phyloP scores from a whole-genome alignment of 176 grass and related monocot species.

The Oryza officinalis region DNA sequence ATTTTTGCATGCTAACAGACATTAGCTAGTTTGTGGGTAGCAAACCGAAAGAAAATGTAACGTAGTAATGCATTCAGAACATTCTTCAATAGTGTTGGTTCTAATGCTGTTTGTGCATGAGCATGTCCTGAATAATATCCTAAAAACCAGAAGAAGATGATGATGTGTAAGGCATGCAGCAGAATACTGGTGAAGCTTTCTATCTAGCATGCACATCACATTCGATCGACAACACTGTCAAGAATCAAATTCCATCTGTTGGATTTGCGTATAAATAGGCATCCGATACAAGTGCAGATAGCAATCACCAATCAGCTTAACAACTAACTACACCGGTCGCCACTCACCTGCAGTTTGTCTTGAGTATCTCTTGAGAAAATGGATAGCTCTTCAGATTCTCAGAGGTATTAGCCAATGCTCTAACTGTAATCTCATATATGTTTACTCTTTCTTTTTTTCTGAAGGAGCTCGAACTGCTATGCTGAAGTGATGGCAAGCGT shows the following conservation, averaged over 20 bases:
- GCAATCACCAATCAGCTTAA: background rate
- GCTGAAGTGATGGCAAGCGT: no score
- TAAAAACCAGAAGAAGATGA: background rate
- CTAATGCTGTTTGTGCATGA: background rate
- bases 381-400: slow-evolving; percentile 30
- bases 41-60: background rate
- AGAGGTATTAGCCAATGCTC: slow-evolving; percentile 13
- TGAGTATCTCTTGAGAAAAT: background rate
- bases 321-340: background rate
- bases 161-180: background rate
- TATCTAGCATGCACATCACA: background rate
- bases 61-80: background rate
- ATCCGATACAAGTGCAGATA: background rate
- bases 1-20: background rate
- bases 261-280: slow-evolving; percentile 38
- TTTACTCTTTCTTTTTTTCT: background rate
- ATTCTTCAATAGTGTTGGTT: background rate
- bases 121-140: background rate
- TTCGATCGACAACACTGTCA: background rate
- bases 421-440: no score
- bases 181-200: background rate
- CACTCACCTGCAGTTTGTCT: background rate
- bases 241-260: background rate
- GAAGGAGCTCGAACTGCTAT: background rate
- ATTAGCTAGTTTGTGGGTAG: no score